These are phyloP conservation scores for Vigna hirtella DNA, from an alignment of 306 rosid genomes.

Conservation along the genomic window DNA sequence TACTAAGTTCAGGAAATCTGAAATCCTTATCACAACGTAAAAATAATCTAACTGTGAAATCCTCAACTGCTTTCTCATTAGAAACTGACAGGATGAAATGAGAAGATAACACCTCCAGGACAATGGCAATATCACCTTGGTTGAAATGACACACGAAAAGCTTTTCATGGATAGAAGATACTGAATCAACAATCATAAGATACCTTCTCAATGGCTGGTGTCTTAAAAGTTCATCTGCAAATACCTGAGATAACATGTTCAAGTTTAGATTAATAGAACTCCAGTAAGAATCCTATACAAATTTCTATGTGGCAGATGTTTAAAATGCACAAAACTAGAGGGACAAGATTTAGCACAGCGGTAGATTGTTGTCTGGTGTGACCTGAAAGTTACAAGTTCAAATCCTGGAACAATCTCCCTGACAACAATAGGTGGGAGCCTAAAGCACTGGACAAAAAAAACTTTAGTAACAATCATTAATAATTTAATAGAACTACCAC, in stretches of 20 bases:
- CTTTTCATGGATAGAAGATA: constrained; percentile 51
- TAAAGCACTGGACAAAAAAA: not conserved
- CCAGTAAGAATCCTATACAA: constrained; percentile 36
- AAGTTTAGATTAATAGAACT: constrained; percentile 45
- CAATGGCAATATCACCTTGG: constrained; percentile 57
- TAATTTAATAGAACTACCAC: not conserved
- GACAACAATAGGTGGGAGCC: not conserved
- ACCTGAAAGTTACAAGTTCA: not conserved
- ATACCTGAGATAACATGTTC: constrained; percentile 60
- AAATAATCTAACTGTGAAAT: constrained; percentile 58
- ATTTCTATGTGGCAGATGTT: not conserved
- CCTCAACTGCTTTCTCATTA: constrained; percentile 57
- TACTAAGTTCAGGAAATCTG: constrained; percentile 65
- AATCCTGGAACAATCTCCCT: not conserved
- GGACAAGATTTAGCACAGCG: not conserved
- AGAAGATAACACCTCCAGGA: constrained; percentile 73
- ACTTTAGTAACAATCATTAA: constrained; percentile 2
- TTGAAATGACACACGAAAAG: constrained; percentile 44
- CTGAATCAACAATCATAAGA: constrained; percentile 62
- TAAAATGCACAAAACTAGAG: constrained; percentile 14
- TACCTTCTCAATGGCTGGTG: constrained; percentile 63
- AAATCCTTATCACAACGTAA: constrained; percentile 48
- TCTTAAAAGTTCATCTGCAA: constrained; percentile 77
- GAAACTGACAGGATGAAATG: constrained; percentile 72
- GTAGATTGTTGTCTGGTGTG: not conserved